Conservation (phyloP, 2,329 filamentous ascomycete species). For the Pyrenophora teres region DNA sequence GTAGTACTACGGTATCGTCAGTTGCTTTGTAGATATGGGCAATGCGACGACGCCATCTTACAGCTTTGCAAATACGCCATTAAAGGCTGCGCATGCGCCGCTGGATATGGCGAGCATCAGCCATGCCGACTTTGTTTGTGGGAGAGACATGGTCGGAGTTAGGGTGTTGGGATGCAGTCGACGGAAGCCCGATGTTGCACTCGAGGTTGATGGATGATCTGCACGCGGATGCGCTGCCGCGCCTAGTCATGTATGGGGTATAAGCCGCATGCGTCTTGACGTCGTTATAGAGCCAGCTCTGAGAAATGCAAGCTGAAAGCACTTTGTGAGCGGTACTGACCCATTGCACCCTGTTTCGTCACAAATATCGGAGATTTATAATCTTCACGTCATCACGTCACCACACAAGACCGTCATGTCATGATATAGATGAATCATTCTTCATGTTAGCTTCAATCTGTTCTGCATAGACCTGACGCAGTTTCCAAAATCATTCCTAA, state of each 20-base stretch:
- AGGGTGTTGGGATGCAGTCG: not conserved
- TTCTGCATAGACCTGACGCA: not conserved
- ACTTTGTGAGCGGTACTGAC: no score
- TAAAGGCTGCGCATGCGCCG: constrained; percentile 78
- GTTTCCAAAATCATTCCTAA: constrained; percentile 1
- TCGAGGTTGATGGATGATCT: constrained; percentile 15
- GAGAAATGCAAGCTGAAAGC: no score
- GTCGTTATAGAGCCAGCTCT: not conserved
- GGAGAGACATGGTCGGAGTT: constrained; percentile 26
- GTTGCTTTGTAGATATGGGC: not conserved
- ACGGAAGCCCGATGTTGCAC: not conserved
- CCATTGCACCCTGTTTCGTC: no score
- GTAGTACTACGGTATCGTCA: constrained; percentile 57
- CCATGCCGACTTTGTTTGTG: constrained; percentile 45
- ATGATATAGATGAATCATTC: not conserved
- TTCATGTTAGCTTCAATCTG: constrained; percentile 8
- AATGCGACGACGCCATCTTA: constrained; percentile 47
- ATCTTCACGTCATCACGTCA: not conserved
- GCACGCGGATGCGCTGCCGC: constrained; percentile 22
- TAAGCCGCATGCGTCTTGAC: constrained; percentile 6
- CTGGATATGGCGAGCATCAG: constrained; percentile 73
- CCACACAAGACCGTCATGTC: not conserved
- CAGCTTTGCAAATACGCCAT: constrained; percentile 84
- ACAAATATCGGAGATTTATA: not conserved
- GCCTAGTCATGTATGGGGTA: constrained; percentile 21